Conservation (phyloP, 176 grass and related monocot species). For the Oryza rufipogon region DNA sequence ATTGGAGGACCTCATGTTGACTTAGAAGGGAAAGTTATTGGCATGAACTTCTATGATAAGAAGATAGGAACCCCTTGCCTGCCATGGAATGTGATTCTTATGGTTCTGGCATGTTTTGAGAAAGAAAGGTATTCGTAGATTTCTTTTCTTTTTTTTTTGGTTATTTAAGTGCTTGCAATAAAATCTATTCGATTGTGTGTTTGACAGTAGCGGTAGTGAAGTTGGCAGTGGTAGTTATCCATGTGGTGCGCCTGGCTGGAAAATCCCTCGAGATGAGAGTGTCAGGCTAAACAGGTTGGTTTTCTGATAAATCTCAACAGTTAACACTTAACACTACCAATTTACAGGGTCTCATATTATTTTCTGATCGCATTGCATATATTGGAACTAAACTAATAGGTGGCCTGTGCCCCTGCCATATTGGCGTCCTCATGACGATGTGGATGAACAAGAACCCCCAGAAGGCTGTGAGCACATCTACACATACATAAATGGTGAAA, state of each 20-base stretch:
- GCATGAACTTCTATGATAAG: slow-evolving; percentile 39
- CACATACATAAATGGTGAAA: not conserved
- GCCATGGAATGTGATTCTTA: not conserved
- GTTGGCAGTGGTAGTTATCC: not conserved
- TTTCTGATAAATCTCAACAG: not conserved
- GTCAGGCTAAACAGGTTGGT: not conserved
- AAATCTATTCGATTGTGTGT: too few species aligned
- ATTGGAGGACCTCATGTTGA: not conserved
- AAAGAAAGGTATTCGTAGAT: slow-evolving; percentile 2
- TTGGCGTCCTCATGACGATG: not conserved
- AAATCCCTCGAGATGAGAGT: not conserved
- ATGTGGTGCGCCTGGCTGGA: not conserved
- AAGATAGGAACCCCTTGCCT: slow-evolving; percentile 28
- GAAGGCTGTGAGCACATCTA: not conserved
- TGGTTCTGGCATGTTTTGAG: slow-evolving; percentile 16
- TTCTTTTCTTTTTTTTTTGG: not conserved
- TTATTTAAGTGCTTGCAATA: too few species aligned
- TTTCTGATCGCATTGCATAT: too few species aligned
- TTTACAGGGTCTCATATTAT: not conserved
- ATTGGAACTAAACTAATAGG: not conserved
- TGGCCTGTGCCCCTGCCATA: slow-evolving; percentile 1
- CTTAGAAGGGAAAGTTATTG: slow-evolving; percentile 10
- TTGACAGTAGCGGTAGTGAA: not conserved
- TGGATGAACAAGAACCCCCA: not conserved
- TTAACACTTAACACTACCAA: too few species aligned